A percentile compares a stretch with the other conserved stretches of the same genome.
Conservation (phyloP, 345 rosid species). For the Moricandia arvensis region DNA sequence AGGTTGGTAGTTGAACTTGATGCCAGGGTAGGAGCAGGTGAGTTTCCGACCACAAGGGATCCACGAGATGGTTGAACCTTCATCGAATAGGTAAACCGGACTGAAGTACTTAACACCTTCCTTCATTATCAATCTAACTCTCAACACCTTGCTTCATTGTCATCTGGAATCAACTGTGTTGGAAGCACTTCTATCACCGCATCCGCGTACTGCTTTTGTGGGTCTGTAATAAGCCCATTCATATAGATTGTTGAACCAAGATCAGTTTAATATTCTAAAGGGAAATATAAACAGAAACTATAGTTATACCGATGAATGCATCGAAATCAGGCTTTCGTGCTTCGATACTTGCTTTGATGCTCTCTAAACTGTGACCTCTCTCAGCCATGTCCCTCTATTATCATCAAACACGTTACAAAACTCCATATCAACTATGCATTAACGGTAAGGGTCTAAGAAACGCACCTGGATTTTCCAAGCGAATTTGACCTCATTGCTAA, state of each 20-base stretch:
- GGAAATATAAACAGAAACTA: not conserved
- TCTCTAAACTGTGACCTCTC: conserved; percentile 97
- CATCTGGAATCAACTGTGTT: conserved; percentile 78
- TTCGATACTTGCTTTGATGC: conserved; percentile 96
- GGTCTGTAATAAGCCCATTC: conserved; percentile 52
- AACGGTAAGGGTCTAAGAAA: not conserved
- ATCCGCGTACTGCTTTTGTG: conserved; percentile 94
- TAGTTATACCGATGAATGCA: conserved; percentile 74
- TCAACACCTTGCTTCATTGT: conserved; percentile 84
- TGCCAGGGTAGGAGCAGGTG: conserved; percentile 96
- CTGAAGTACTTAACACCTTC: conserved; percentile 86
- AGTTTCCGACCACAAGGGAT: conserved; percentile 98
- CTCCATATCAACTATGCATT: not conserved
- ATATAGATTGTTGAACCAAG: not conserved
- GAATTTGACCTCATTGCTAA: conserved; percentile 95
- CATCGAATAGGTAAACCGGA: conserved; percentile 91
- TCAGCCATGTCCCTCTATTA: conserved; percentile 98
- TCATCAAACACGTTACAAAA: not conserved
- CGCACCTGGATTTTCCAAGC: conserved; percentile 84
- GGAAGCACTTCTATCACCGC: conserved; percentile 95
- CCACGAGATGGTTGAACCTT: conserved; percentile 91
- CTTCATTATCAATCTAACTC: conserved; percentile 89
- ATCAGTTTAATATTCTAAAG: not conserved
- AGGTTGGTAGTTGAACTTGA: conserved; percentile 82
- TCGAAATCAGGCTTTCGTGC: conserved; percentile 95